Percentiles rank a stretch among this genome's conserved stretches.
Conservation (phyloP, 208 protist species). For the Wallacemonas collosoma region DNA sequence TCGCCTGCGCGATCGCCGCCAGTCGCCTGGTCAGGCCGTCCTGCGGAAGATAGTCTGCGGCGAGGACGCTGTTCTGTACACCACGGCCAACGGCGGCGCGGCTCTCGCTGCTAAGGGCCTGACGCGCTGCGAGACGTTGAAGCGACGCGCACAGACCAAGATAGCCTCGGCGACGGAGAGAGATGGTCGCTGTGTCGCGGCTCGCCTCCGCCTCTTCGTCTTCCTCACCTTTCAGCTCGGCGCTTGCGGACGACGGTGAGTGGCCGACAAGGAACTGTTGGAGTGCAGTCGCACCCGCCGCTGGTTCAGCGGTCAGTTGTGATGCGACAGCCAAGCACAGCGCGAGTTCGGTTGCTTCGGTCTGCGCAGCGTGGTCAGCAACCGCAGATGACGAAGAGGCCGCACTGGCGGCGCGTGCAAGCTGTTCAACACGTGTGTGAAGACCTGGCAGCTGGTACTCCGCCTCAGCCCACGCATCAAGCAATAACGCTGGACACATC, state of each 20-base stretch:
- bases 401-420: neutral
- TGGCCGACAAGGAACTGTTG: conserved; percentile 39
- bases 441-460: conserved; percentile 11
- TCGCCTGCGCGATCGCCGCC: conserved; percentile 17
- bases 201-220: neutral
- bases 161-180: conserved; percentile 25
- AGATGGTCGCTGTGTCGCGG: neutral
- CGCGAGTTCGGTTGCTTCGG: conserved; percentile 21
- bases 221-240: neutral
- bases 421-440: neutral
- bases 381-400: neutral
- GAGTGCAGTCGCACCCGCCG: conserved; percentile 9
- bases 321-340: conserved; percentile 27
- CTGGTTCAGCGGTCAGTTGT: conserved; percentile 18
- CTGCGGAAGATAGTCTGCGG: conserved; percentile 25
- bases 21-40: conserved; percentile 33
- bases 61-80: conserved; percentile 31
- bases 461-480: conserved; percentile 11
- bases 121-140: conserved; percentile 21
- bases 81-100: conserved; percentile 39
- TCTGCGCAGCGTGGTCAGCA: neutral
- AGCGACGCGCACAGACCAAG: conserved; percentile 29
- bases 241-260: neutral
- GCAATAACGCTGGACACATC: neutral
- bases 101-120: conserved; percentile 9